Percentiles rank a stretch among this genome's conserved stretches.
Conservation (phyloP, 2,329 filamentous ascomycete genomes). For the Lecanoromycetidae sp. region DNA sequence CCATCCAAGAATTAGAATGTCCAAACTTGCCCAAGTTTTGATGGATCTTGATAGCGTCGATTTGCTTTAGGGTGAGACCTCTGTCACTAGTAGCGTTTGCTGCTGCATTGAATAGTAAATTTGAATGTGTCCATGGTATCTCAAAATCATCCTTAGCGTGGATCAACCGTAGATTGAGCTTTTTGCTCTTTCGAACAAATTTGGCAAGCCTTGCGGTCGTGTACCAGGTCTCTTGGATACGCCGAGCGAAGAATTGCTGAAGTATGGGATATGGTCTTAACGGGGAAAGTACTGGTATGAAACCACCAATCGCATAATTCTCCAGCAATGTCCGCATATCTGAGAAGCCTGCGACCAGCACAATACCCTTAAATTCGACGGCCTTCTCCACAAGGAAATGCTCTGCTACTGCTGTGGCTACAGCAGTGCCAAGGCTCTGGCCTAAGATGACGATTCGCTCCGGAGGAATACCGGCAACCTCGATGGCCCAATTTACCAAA, state of each 20-base stretch:
- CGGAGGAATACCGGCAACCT: slow-evolving; percentile 40
- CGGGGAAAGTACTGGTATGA: slow-evolving; percentile 43
- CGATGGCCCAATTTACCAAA: slow-evolving; percentile 42
- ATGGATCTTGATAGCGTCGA: slow-evolving; percentile 42
- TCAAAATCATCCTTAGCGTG: slow-evolving; percentile 28
- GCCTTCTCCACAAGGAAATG: slow-evolving; percentile 31
- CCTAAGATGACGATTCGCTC: slow-evolving; percentile 46
- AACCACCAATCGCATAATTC: slow-evolving; percentile 46
- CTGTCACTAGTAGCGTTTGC: slow-evolving; percentile 34
- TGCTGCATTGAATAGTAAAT: slow-evolving; percentile 43
- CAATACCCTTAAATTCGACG: slow-evolving; percentile 35
- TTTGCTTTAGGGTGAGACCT: slow-evolving; percentile 35
- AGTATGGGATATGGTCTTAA: slow-evolving; percentile 37
- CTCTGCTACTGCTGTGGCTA: slow-evolving; percentile 35
- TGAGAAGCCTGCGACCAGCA: slow-evolving; percentile 46
- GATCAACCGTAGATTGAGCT: slow-evolving; percentile 33
- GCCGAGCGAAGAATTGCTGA: slow-evolving; percentile 27
- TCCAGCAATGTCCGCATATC: slow-evolving; percentile 42
- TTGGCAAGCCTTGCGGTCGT: slow-evolving; percentile 54
- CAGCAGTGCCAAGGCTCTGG: slow-evolving; percentile 48
- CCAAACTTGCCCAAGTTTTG: slow-evolving; percentile 43
- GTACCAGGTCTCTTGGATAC: slow-evolving; percentile 57
- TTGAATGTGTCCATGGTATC: slow-evolving; percentile 32
- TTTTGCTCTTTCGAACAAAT: slow-evolving; percentile 41
- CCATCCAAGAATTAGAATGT: slow-evolving; percentile 37